These are phyloP conservation scores for Phytophthora chlamydospora DNA, from an alignment of 352 stramenopile genomes.

Conservation along the genomic window DNA sequence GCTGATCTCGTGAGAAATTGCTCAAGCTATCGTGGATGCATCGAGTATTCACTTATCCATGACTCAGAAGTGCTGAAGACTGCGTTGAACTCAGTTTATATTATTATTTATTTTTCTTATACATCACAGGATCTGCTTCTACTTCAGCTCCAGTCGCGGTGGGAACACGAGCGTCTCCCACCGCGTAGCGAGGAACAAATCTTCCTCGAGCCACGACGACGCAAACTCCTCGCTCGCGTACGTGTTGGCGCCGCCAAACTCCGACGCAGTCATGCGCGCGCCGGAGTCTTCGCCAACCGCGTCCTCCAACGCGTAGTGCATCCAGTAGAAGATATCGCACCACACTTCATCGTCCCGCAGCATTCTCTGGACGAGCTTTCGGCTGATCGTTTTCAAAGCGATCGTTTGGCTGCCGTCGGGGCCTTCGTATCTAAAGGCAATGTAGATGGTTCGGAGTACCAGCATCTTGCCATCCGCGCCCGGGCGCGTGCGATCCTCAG, in stretches of 20 bases:
- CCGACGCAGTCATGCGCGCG: constrained; percentile 5
- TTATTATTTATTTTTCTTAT: neutral
- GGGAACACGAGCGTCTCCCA: constrained; percentile 36
- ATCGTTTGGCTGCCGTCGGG: constrained; percentile 22
- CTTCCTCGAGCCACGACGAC: constrained; percentile 24
- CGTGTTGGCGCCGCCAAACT: constrained; percentile 34
- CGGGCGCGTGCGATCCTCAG: no score
- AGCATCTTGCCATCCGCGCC: no score
- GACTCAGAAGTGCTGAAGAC: neutral
- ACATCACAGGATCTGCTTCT: neutral
- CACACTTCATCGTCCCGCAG: constrained; percentile 43
- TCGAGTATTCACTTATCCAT: neutral
- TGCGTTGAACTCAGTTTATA: no score
- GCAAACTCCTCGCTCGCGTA: constrained; percentile 29
- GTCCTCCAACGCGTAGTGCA: constrained; percentile 30
- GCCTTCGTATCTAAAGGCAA: constrained; percentile 19
- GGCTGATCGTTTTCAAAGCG: constrained; percentile 51
- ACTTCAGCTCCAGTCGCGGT: neutral
- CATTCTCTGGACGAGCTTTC: constrained; percentile 32
- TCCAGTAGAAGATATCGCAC: constrained; percentile 62
- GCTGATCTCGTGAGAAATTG: neutral
- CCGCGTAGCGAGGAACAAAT: constrained; percentile 38
- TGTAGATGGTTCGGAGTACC: no score
- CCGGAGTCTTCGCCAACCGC: neutral
- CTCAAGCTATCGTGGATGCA: no score